Conservation (phyloP, 441 rosid genomes). For the Dalechampia spathulata region DNA sequence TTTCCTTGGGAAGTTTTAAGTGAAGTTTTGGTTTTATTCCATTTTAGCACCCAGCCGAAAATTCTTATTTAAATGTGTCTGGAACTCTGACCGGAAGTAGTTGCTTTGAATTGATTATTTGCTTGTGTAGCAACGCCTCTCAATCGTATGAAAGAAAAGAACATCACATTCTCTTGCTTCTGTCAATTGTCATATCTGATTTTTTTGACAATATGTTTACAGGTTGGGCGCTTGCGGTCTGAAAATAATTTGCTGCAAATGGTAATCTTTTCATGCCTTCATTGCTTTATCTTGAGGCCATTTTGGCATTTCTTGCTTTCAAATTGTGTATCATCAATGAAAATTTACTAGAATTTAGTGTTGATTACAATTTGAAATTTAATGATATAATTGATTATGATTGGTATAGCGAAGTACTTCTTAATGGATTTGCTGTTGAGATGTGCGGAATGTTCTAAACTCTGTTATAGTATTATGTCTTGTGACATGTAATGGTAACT, state of each 20-base stretch:
- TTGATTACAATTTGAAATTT: neutral
- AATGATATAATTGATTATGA: neutral
- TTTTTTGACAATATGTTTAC: constrained; percentile 12
- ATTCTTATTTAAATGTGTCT: neutral
- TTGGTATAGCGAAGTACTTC: neutral
- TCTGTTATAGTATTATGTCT: neutral
- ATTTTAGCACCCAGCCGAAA: neutral
- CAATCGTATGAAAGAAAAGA: neutral
- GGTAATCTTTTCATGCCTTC: constrained; percentile 38
- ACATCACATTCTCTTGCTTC: neutral
- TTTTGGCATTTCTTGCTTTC: neutral
- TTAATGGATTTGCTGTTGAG: neutral
- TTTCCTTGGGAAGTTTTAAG: neutral
- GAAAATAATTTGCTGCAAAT: constrained; percentile 76
- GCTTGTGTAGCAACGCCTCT: neutral
- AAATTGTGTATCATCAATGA: neutral
- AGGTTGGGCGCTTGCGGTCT: constrained; percentile 51
- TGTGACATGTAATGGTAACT: neutral
- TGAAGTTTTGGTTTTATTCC: neutral
- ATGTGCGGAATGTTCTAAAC: neutral
- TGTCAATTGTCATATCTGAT: too few species aligned
- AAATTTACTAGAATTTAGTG: constrained; percentile 4
- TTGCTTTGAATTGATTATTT: neutral
- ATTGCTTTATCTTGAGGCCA: neutral
- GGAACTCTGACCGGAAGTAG: neutral